Base-by-base conservation (phyloP, 2,329 filamentous ascomycete genomes). In the Cladophialophora immunda region DNA sequence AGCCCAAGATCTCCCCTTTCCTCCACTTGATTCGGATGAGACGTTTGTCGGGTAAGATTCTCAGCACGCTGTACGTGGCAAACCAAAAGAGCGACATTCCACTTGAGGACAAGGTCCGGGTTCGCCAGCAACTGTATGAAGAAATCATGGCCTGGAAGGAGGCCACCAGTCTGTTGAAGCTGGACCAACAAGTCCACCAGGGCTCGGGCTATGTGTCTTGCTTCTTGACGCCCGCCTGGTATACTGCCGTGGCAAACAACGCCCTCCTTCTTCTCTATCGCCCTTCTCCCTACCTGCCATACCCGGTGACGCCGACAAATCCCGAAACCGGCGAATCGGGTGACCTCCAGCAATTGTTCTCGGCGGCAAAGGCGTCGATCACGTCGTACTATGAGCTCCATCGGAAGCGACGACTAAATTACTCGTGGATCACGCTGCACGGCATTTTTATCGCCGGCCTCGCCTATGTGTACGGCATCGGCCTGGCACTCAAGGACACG, bases 401-500 rank as follows among this genome's bases (percentile, higher is more conserved):
- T 53, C 77, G 78, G 7, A 80, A 78, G 0, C 75, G 81, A 3
- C 80, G 79, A 58, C 80, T 84, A 62, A 85, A 84, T 68, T 84
- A 80, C 41, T 66, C 64, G 8, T 85, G 83, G 82, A 79, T 84
- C 30, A 83, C 82, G 0, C 77, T 84, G 64, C 83, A 85, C 57
- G 77, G 80, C 0, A 76, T 84, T 1, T 85, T 85, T 70, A 79
- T 83, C 63, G 82, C 81, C 0, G 82, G 82, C 0, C 67, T 82
- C 0, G 79, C 80, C 0, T 83, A 81, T 57, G 76, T 83, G 2
- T 83, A 83, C 47, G 79, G 79, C 0, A 65, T 82, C 0, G 75
- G 80, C 0, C 34, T 25, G 54, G 29, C 30, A 4, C 36, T 57
- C n/a, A 56, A 57, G 36, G 27, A 57, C 25, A 8, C 50, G n/a